Evolutionary conservation across 2,329 filamentous ascomycete genomes (phyloP), one percentile per base, ranked within the genome.

Genomic region (Ampelomyces quisqualis): DNA sequence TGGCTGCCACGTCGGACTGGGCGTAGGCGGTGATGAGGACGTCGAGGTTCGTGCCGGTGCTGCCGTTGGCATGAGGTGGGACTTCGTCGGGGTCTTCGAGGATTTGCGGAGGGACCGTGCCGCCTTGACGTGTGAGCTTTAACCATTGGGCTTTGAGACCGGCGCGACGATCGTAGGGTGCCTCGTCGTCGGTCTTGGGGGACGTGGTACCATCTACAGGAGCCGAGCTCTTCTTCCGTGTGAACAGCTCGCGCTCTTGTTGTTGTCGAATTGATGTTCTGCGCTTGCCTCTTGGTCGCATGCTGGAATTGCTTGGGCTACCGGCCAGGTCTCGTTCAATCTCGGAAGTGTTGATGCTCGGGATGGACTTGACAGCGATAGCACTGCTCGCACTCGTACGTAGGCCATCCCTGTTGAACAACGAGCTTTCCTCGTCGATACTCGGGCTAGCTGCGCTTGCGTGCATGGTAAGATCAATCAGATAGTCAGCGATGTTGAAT

Each of bases 401-500:
- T 2, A 79, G 73, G 2, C 77, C 79, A 49, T 87, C 84, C 6
- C 73, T 72, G 40, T 84, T 79, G 40, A 81, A 77, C 2, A 80
- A 71, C 5, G 78, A 73, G 14, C 75, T 79, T 30, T 79, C 72
- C 34, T 82, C 80, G 20, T 82, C 76, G 2, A 75, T 69, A 8
- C 77, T 71, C 1, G 77, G 75, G 24, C 70, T 73, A 10, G 77
- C 73, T 37, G 77, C 76, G 43, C 87, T 81, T 17, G 90, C 90
- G 65, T 98, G 93, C 91, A 98, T 97, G 0, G 93, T 97, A 27
- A 98, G 77, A 65, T 98, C 93, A 20, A 98, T 90, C 4, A 98
- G 80, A 62, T 96, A 98, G 67, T 98, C 93, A 3, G 93, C 93
- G 68, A 98, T 97, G 61, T 98, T 98, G 78, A 97, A 98, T 2